Base-by-base conservation (phyloP, 257 asterid genomes). In the Eustoma russellianum region DNA sequence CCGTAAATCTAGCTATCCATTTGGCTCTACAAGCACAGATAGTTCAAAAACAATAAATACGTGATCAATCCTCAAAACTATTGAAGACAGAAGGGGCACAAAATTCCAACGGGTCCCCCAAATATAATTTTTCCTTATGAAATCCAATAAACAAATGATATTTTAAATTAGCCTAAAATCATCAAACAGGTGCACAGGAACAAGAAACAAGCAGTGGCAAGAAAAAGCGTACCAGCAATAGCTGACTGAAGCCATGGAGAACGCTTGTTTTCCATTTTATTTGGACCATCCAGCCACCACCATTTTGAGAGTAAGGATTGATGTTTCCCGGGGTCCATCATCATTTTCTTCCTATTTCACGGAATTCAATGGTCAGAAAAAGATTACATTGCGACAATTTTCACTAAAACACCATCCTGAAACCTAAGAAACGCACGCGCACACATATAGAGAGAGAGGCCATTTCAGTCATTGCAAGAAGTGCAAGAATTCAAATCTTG, bases 211-310 rank as follows among this genome's bases (percentile, higher is more conserved):
- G 14, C 15, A n/a, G 7, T 7, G 7, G 43, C 9, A 38, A 5
- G 43, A 38, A 38, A 7, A 0, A 9, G n/a, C 8, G 54, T 38
- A 82, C 97, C 97, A 10, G 94, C 70, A 72, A 90, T 83, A 3
- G 98, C 74, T 17, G 93, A 78, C 62, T 75, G 95, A 33, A 90
- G 95, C 98, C 98, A 91, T 2, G 87, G 77, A n/a, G 95, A 79
- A 14, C 95, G 77, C 61, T 62, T 52, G 12, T 66, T 52, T 67
- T 43, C 57, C 19, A 44, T 66, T 60, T 69, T 71, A 50, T 49
- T 75, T 68, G 74, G 85, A 50, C 78, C 75, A 46, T 91, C 95
- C 50, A 84, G 56, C 96, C 96, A 91, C 96, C 98, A 91, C 75
- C 81, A 77, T 55, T 66, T 75, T 46, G 96, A 73, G 48, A 83